Evolutionary conservation across 2,329 filamentous ascomycete species (phyloP), one percentile per base, ranked within the genome.

Genomic region (Trichoderma gracile): DNA sequence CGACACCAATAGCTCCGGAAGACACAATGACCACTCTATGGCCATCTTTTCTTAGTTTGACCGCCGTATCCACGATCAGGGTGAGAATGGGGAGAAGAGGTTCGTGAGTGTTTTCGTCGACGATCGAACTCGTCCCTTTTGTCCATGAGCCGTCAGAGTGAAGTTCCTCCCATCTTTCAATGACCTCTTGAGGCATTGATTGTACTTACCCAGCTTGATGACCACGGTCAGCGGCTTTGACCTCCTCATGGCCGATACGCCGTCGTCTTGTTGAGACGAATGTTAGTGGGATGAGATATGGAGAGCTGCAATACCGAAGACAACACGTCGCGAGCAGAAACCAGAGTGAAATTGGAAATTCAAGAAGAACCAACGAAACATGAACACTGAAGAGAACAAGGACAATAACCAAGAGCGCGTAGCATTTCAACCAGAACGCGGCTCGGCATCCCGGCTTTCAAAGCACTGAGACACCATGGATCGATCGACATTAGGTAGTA

Each of bases 1-100:
- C 95, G 66, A 99, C 93, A 65, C 94, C 95, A 77, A 99, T 96
- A 76, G 95, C 95, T 66, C 95, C 95, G 0, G 95, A 99, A 2
- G 95, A 99, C 68, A 98, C 96, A 69, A 99, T 91, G 76, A 99
- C 89, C 58, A 99, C 95, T 71, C 89, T 88, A 77, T 99, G 93
- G 56, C 95, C 95, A 87, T 96, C 90, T 77, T 93, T 90, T 69
- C 89, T 88, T 49, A 99, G 83, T 73, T 88, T 91, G 61, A 94
- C 90, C 15, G 92, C 93, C 21, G 95, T 98, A 79, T 98, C 93
- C 68, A 98, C 95, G 69, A 99, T 97, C 66, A 94, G 82, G 66
- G 91, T 93, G 64, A 99, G 82, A 70, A 93, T 96, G 5, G 93
- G 95, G 45, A 99, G 84, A 42, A 97, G 86, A 3, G 95, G 95